A percentile compares a stretch with the other conserved stretches of the same genome.
These are phyloP conservation scores for Saccharomycopsis amapae DNA, from an alignment of 805 yeast genomes.

Conservation along the genomic window DNA sequence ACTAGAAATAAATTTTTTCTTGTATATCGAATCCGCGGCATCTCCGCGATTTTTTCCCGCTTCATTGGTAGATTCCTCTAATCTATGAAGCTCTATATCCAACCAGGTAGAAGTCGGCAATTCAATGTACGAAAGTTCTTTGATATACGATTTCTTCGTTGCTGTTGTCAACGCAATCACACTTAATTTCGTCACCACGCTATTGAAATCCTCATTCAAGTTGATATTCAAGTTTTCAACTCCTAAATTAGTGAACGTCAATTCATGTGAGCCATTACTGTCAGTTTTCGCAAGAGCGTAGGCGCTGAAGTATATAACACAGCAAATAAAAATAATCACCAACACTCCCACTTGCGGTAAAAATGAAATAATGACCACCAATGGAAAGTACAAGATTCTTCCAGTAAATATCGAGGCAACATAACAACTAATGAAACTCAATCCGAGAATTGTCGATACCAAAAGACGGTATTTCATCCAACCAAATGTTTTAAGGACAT, in stretches of 20 bases:
- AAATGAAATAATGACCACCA: constrained; percentile 49
- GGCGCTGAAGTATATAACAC: constrained; percentile 49
- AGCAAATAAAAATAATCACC: constrained; percentile 43
- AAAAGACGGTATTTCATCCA: constrained; percentile 49
- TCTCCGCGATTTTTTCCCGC: not conserved
- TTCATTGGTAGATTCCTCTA: constrained; percentile 22
- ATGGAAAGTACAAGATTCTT: constrained; percentile 42
- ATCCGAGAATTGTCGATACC: constrained; percentile 55
- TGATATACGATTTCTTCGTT: constrained; percentile 56
- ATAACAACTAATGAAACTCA: constrained; percentile 43
- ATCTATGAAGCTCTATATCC: constrained; percentile 23
- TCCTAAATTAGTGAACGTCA: constrained; percentile 20
- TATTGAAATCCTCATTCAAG: constrained; percentile 57
- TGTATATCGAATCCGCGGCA: constrained; percentile 19
- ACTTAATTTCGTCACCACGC: constrained; percentile 53
- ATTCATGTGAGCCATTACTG: constrained; percentile 26
- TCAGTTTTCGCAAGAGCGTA: constrained; percentile 43
- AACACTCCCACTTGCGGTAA: constrained; percentile 59
- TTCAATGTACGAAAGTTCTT: constrained; percentile 44
- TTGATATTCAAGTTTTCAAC: constrained; percentile 33
- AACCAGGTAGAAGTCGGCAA: constrained; percentile 39
- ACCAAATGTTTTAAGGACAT: constrained; percentile 52
- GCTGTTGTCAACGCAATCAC: constrained; percentile 60
- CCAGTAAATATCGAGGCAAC: constrained; percentile 36
- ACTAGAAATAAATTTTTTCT: constrained; percentile 2